Percentiles rank a stretch among this genome's conserved stretches.
These are phyloP conservation scores for Aspergillus aculeatinus DNA, from an alignment of 2,329 filamentous ascomycete genomes.

Conservation along the genomic window DNA sequence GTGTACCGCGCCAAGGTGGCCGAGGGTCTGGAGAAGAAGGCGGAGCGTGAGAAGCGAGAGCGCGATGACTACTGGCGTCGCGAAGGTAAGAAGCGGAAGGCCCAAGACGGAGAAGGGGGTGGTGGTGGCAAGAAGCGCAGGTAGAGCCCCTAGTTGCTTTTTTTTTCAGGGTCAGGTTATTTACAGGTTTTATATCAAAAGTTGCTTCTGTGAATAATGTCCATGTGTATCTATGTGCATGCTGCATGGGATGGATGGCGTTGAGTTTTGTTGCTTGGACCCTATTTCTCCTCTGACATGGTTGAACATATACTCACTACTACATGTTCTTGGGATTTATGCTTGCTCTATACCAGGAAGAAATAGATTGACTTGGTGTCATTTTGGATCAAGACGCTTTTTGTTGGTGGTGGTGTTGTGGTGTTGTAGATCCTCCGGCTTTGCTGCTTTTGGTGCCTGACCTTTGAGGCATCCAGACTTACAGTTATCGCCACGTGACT, in stretches of 20 bases:
- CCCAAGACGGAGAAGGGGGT: slow-evolving; percentile 50
- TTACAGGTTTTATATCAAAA: slow-evolving; percentile 21
- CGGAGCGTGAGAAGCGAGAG: slow-evolving; percentile 83
- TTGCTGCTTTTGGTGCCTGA: neutral
- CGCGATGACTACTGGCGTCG: slow-evolving; percentile 88
- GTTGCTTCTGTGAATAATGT: slow-evolving; percentile 14
- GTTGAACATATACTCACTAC: neutral
- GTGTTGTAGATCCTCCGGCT: neutral
- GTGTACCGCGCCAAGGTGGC: slow-evolving; percentile 80
- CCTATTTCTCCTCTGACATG: neutral
- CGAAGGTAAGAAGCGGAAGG: slow-evolving; percentile 78
- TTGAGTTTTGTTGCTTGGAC: slow-evolving; percentile 14
- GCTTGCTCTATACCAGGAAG: slow-evolving; percentile 12
- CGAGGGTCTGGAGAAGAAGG: slow-evolving; percentile 80
- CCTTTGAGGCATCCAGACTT: neutral
- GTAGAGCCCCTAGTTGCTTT: slow-evolving; percentile 25
- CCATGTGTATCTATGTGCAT: slow-evolving; percentile 21
- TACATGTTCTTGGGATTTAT: neutral
- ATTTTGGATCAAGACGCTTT: neutral
- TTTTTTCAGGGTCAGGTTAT: slow-evolving; percentile 23
- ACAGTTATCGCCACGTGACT: slow-evolving; percentile 29
- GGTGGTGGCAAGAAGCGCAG: slow-evolving; percentile 50
- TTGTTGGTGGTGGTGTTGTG: neutral
- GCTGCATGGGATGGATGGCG: slow-evolving; percentile 25
- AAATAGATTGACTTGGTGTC: slow-evolving; percentile 1